Evolutionary conservation across 805 yeast genomes (phyloP).

Genomic region (Candida methanosorbosa): DNA sequence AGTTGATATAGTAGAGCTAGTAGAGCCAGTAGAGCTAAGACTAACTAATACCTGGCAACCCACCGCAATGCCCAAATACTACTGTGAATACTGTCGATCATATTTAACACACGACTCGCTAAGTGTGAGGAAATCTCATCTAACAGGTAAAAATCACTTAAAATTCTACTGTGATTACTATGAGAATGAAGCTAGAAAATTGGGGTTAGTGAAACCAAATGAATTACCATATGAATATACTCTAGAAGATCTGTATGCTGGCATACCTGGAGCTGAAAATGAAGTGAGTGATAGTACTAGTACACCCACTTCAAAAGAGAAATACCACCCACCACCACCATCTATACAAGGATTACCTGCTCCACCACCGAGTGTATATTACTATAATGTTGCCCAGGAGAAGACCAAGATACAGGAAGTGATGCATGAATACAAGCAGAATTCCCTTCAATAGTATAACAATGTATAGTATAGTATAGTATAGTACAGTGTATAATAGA

Average conservation of each 20-base stretch:
- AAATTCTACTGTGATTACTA: slow-evolving; percentile 67
- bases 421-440: too few species aligned
- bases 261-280: slow-evolving; percentile 23
- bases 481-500: too few species aligned
- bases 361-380: slow-evolving; percentile 27
- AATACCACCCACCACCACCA: slow-evolving; percentile 26
- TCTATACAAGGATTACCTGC: slow-evolving; percentile 21
- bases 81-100: slow-evolving; percentile 79
- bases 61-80: slow-evolving; percentile 65
- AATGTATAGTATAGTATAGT: too few species aligned
- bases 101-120: slow-evolving; percentile 83
- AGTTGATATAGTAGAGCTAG: too few species aligned
- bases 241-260: slow-evolving; percentile 24
- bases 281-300: background rate
- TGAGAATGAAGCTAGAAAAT: slow-evolving; percentile 30
- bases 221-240: slow-evolving; percentile 29
- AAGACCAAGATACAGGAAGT: slow-evolving; percentile 10
- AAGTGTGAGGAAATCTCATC: slow-evolving; percentile 76
- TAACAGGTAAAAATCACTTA: slow-evolving; percentile 70
- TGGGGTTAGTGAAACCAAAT: slow-evolving; percentile 8
- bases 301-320: background rate
- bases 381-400: slow-evolving; percentile 13
- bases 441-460: too few species aligned
- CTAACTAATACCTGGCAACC: too few species aligned
- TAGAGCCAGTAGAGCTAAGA: too few species aligned